These are phyloP conservation scores for Helichrysum umbraculigerum DNA, from an alignment of 129 eudicot genomes.

Conservation along the genomic window DNA sequence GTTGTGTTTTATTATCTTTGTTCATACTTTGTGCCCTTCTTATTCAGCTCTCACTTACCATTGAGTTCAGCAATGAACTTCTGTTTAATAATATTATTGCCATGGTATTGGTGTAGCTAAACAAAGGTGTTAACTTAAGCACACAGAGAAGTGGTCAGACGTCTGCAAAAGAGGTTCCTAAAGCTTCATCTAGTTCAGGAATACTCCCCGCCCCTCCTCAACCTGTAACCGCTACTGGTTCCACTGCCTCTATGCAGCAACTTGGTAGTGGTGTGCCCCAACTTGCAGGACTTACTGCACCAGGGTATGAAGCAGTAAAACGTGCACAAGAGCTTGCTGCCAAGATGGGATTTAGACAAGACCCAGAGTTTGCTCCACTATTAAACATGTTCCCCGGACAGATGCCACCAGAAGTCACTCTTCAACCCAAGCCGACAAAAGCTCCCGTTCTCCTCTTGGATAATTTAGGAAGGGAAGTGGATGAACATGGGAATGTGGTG, in stretches of 20 bases:
- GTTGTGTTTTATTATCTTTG: not conserved
- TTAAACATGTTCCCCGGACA: slow-evolving; percentile 95
- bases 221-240: slow-evolving; percentile 28
- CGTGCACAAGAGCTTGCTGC: slow-evolving; percentile 96
- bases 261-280: slow-evolving; percentile 60
- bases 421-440: slow-evolving; percentile 88
- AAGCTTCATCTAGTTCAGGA: slow-evolving; percentile 42
- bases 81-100: not conserved
- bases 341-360: slow-evolving; percentile 92
- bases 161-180: slow-evolving; percentile 43
- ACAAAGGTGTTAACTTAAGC: slow-evolving; percentile 49
- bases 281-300: slow-evolving; percentile 67
- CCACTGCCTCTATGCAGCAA: slow-evolving; percentile 38
- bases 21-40: not conserved
- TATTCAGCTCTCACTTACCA: not conserved
- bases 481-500: slow-evolving; percentile 94
- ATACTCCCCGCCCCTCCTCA: slow-evolving; percentile 44
- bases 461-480: slow-evolving; percentile 87
- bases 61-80: not conserved
- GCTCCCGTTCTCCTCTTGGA: slow-evolving; percentile 95
- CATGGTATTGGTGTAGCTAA: slow-evolving; percentile 43
- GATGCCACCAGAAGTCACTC: slow-evolving; percentile 65
- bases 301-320: slow-evolving; percentile 85
- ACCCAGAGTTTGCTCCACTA: slow-evolving; percentile 90
- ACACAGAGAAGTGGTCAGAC: slow-evolving; percentile 40